Percentiles rank a stretch among this genome's conserved stretches.
phyloP scores from a whole-genome alignment of 1,139 yeast genomes.

The Pichia terricola region DNA sequence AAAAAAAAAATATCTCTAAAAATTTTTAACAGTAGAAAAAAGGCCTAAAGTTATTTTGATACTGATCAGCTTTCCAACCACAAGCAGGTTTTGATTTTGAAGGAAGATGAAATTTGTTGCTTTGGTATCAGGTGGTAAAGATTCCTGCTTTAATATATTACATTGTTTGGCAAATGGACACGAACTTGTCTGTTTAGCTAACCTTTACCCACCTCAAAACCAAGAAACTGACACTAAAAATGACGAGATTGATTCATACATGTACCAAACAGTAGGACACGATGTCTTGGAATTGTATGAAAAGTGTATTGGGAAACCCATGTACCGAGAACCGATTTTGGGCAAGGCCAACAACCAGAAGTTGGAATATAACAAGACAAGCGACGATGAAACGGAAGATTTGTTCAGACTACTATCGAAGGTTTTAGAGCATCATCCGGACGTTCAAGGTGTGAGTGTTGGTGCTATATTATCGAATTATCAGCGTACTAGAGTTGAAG shows the following conservation, averaged over 20 bases:
- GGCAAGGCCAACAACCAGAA: conserved; percentile 58
- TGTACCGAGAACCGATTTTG: conserved; percentile 58
- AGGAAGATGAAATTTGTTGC: conserved; percentile 88
- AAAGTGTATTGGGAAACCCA: conserved; percentile 68
- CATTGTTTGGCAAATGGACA: conserved; percentile 82
- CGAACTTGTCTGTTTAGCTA: conserved; percentile 75
- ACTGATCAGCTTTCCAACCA: too few species aligned
- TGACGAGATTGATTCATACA: conserved; percentile 81
- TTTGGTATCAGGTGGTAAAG: conserved; percentile 90
- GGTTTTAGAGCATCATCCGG: conserved; percentile 53
- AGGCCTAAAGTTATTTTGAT: too few species aligned
- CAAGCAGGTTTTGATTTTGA: too few species aligned
- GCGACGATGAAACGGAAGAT: conserved; percentile 82
- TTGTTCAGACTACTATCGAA: conserved; percentile 40
- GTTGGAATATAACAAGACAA: conserved; percentile 58
- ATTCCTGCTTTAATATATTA: conserved; percentile 79
- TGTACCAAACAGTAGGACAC: conserved; percentile 99
- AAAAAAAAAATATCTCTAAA: too few species aligned
- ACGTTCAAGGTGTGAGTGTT: conserved; percentile 76
- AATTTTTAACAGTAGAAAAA: too few species aligned
- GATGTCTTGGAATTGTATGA: conserved; percentile 59
- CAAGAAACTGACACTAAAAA: conserved; percentile 25
- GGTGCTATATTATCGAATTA: conserved; percentile 93
- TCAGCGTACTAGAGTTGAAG: conserved; percentile 87
- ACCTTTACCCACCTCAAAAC: conserved; percentile 64